Percentiles rank a stretch among this genome's conserved stretches.
phyloP scores from a whole-genome alignment of 306 rosid genomes.

The Inga laurina region DNA sequence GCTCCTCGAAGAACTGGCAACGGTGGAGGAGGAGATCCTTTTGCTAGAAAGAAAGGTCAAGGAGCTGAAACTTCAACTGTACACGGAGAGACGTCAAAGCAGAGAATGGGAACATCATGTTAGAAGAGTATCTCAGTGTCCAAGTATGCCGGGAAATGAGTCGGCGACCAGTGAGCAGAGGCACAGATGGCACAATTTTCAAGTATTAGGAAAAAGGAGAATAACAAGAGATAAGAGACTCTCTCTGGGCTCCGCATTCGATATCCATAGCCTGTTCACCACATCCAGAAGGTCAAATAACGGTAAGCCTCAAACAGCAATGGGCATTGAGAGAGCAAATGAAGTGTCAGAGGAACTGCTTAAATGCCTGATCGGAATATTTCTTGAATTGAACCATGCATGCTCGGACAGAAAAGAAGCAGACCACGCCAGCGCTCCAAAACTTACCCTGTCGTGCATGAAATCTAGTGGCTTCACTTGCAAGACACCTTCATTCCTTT shows the following conservation, averaged over 20 bases:
- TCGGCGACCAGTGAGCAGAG: conserved; percentile 40
- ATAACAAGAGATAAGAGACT: conserved; percentile 42
- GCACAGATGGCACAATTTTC: conserved; percentile 50
- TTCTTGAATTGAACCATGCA: conserved; percentile 69
- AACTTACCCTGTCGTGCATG: conserved; percentile 68
- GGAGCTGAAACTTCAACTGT: conserved; percentile 57
- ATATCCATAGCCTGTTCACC: conserved; percentile 55
- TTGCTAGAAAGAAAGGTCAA: conserved; percentile 70
- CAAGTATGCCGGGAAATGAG: conserved; percentile 35
- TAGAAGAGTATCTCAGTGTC: conserved; percentile 36
- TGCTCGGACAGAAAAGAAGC: conserved; percentile 62
- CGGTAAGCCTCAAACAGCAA: conserved; percentile 42
- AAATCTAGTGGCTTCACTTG: conserved; percentile 64
- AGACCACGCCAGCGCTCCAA: conserved; percentile 45
- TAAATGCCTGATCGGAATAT: conserved; percentile 66
- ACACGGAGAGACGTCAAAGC: conserved; percentile 55
- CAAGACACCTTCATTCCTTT: conserved; percentile 65
- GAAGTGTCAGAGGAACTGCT: conserved; percentile 79
- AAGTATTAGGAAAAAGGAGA: conserved; percentile 39
- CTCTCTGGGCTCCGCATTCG: conserved; percentile 59
- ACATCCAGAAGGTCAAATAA: conserved; percentile 40
- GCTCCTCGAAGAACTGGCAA: conserved; percentile 67
- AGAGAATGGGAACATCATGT: conserved; percentile 50
- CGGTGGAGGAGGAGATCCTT: conserved; percentile 71
- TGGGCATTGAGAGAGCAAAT: conserved; percentile 64